Base-by-base conservation (phyloP, 2,329 filamentous ascomycete species). In the Alternaria brassicicola region DNA sequence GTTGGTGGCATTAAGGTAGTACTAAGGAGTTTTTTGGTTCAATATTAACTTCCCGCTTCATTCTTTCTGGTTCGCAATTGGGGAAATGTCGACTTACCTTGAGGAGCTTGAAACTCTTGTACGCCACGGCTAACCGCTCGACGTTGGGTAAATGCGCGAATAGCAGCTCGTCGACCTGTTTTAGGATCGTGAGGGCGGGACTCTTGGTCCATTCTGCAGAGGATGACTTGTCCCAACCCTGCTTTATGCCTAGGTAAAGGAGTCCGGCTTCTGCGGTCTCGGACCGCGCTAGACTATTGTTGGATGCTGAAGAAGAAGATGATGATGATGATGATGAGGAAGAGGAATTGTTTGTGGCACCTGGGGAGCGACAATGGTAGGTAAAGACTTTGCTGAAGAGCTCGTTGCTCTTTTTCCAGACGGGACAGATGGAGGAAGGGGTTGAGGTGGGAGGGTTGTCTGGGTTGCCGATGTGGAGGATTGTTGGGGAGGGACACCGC, bases 41-140 rank as follows among this genome's bases (percentile, higher is more conserved):
- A 3, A 31, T 26, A 6, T 64, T 19, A 61, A 54, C 36, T 33
- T 52, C 4, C 23, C 12, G 8, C 8, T 28, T 48, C 30, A 0
- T 2, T 12, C 17, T 21, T 38, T 3, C 4, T 0, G 7, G 6
- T 36, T 17, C n/a, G 3, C 9, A 10, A 17, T 36, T n/a, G n/a
- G n/a, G n/a, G n/a, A n/a, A 4, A 42, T 17, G 21, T 19, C 9
- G 5, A 38, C 8, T 13, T 43, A 57, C 71, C 68, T 70, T 74
- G n/a, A 74, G 62, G 48, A 74, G 59, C 36, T 76, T 75, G 59
- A 71, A 70, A 57, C 70, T 75, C 62, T 75, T 75, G 56, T 75
- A 76, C 26, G 67, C 61, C 10, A 61, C 58, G 9, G 70, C 71
- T 47, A 74, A 52, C 12, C 73, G 61, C 48, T 72, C 64, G 50